phyloP scores from a whole-genome alignment of 768 basidiomycete genomes.

The Trametes cingulata region DNA sequence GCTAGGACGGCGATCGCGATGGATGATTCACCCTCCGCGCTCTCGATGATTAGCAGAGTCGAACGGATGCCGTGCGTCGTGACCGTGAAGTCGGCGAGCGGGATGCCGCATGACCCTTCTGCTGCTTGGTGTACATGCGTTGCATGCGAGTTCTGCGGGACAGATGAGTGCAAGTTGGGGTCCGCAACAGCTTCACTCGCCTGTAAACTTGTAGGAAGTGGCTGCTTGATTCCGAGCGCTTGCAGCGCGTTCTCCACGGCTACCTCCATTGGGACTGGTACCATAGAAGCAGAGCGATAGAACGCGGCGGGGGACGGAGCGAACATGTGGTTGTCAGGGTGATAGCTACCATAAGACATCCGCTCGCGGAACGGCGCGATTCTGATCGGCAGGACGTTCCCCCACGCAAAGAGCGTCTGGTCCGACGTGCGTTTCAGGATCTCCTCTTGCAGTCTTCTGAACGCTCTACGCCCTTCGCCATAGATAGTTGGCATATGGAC shows the following conservation, averaged over 20 bases:
- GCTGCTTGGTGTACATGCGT: neutral
- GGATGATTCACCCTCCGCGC: neutral
- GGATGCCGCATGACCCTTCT: neutral
- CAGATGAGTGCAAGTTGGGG: neutral
- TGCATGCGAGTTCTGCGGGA: neutral
- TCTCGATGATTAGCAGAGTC: conserved; percentile 9
- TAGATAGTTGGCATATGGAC: conserved; percentile 17
- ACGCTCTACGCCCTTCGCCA: conserved; percentile 16
- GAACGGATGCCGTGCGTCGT: conserved; percentile 15
- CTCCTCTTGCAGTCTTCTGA: conserved; percentile 16
- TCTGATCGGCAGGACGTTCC: conserved; percentile 8
- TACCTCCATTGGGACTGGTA: neutral
- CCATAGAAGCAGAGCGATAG: neutral
- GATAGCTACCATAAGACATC: conserved; percentile 8
- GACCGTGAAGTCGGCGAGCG: conserved; percentile 11
- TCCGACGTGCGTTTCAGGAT: conserved; percentile 19
- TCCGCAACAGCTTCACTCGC: neutral
- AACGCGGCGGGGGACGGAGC: conserved; percentile 17
- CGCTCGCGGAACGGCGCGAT: conserved; percentile 8
- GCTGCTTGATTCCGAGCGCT: neutral
- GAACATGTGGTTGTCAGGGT: conserved; percentile 16
- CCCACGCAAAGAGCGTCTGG: conserved; percentile 19
- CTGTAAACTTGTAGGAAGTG: too few species aligned
- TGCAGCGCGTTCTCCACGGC: conserved; percentile 2
- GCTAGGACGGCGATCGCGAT: conserved; percentile 16